These are phyloP conservation scores for Penicillium nucicola DNA, from an alignment of 495 filamentous ascomycete species.

Conservation along the genomic window DNA sequence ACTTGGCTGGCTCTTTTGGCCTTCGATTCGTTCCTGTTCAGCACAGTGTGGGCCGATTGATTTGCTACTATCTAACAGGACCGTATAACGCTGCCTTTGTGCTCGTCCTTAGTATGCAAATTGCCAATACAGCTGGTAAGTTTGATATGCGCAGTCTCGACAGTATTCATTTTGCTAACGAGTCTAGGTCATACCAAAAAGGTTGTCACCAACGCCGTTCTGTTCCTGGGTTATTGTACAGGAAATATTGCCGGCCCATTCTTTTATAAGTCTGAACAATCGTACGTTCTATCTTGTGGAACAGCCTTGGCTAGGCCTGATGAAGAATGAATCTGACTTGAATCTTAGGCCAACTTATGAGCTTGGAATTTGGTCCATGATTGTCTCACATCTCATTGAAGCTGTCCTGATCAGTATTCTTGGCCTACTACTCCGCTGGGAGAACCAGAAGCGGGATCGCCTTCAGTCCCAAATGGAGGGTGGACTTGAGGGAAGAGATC, in stretches of 20 bases:
- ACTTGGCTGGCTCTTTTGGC: conserved; percentile 53
- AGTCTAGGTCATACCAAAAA: conserved; percentile 58
- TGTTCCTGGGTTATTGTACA: conserved; percentile 52
- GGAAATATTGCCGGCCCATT: conserved; percentile 58
- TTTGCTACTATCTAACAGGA: conserved; percentile 57
- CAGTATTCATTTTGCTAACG: background rate
- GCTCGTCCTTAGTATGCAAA: conserved; percentile 55
- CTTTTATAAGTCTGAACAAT: conserved; percentile 57
- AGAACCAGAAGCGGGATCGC: conserved; percentile 54
- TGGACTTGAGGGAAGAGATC: conserved; percentile 46
- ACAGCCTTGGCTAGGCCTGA: background rate
- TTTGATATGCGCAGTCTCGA: background rate
- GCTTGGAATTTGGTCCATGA: conserved; percentile 62
- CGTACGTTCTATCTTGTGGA: conserved; percentile 14
- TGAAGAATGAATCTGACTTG: background rate
- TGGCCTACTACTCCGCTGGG: conserved; percentile 48
- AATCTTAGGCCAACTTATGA: conserved; percentile 44
- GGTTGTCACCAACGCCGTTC: conserved; percentile 56
- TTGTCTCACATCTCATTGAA: conserved; percentile 57
- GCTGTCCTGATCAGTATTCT: conserved; percentile 44
- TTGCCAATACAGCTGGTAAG: conserved; percentile 51
- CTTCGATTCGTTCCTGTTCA: conserved; percentile 48
- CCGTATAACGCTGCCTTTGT: conserved; percentile 62
- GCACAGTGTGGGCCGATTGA: conserved; percentile 46
- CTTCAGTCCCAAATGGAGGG: conserved; percentile 47